Evolutionary conservation across 2,329 filamentous ascomycete species (phyloP), one percentile per base, ranked within the genome.

Genomic region (Botrytis elliptica): DNA sequence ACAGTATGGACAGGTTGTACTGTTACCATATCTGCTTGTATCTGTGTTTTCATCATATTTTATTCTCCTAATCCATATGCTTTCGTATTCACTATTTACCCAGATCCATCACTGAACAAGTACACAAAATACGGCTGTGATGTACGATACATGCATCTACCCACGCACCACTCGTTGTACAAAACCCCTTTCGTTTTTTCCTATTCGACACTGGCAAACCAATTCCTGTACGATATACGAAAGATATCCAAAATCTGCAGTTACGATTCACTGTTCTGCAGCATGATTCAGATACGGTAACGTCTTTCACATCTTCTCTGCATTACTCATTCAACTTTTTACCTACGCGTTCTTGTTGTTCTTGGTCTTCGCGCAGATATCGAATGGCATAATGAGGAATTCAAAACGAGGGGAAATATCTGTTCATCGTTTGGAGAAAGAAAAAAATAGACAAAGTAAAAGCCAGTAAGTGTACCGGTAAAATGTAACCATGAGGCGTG

Each of bases 111-210:
- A 29, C n/a, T n/a, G 52, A 33, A 29, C 14, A 18, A 57, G 52
- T 57, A 57, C 52, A 29, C 52, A 57, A n/a, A 40, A 14, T 40
- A 38, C 59, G 8, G 36, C 22, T 40, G 36, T 38, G 59, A 40
- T 62, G 36, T 40, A 40, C 38, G 59, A 14, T 40, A 62, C 36
- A 62, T 62, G 59, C 59, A 62, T 38, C 59, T 62, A 62, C 36
- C 59, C 59, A 62, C 59, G 59, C 59, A 62, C 59, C 59, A n/a
- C 38, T 62, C 59, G 59, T 62, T 62, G 59, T 62, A 62, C 59
- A 62, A 62, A 62, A 16, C 36, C 22, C 38, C 33, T 38, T 38
- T 62, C 33, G n/a, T 38, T 38, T 60, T 20, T 62, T 38, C 36
- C 33, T 25, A 36, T 62, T 38, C 18, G 22, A 4, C 38, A 14